These are phyloP conservation scores for Isabelozyma pseudorhagii DNA, from an alignment of 805 yeast species.

Conservation along the genomic window DNA sequence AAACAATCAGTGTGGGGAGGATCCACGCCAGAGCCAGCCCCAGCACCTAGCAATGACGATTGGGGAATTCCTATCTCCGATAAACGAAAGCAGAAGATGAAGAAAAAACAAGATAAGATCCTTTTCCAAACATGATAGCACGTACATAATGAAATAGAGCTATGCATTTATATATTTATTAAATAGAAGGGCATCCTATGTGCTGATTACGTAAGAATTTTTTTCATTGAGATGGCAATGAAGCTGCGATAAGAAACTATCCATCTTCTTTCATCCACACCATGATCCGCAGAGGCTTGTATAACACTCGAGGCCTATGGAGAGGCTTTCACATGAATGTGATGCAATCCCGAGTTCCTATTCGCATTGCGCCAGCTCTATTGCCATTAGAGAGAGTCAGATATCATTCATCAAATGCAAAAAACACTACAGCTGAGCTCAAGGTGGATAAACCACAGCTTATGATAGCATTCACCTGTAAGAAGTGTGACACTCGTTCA, in stretches of 20 bases:
- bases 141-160: neutral
- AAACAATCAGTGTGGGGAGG: conserved; percentile 20
- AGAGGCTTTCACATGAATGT: neutral
- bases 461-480: conserved; percentile 91
- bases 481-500: conserved; percentile 77
- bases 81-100: conserved; percentile 11
- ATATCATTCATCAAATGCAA: neutral
- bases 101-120: neutral
- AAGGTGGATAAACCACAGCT: conserved; percentile 74
- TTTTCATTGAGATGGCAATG: neutral
- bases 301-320: neutral
- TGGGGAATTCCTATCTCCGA: conserved; percentile 6
- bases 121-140: neutral
- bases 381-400: neutral
- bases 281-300: neutral
- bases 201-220: neutral
- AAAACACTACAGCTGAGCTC: conserved; percentile 14
- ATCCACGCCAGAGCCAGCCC: conserved; percentile 2
- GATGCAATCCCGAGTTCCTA: neutral
- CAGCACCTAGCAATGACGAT: neutral
- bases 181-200: neutral
- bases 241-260: neutral
- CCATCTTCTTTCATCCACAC: neutral
- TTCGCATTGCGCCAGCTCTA: neutral
- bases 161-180: neutral